Evolutionary conservation across 2,329 filamentous ascomycete species (phyloP).

Genomic region (Colletotrichum lini): DNA sequence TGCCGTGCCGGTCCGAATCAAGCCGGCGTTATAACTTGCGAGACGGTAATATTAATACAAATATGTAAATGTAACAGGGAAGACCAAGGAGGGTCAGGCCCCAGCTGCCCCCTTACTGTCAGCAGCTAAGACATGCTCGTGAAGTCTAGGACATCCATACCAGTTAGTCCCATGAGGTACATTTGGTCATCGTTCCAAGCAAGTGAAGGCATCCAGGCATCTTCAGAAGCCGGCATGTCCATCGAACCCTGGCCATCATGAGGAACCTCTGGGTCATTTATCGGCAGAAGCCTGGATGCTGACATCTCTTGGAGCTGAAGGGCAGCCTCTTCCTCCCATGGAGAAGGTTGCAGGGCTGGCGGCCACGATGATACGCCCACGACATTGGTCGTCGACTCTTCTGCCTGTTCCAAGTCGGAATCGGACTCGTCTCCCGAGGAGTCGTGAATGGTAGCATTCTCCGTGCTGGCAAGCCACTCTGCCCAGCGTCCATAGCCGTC

Average conservation of each 20-base stretch:
- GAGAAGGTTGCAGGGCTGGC: background rate
- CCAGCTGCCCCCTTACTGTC: too few species aligned
- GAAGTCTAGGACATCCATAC: constrained; percentile 47
- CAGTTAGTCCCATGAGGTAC: constrained; percentile 47
- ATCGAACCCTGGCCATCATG: constrained; percentile 2
- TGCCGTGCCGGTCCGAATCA: constrained; percentile 32
- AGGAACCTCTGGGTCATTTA: background rate
- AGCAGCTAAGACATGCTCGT: background rate
- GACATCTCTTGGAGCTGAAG: constrained; percentile 22
- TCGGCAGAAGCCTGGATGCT: background rate
- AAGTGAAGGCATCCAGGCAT: constrained; percentile 30
- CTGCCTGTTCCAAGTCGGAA: background rate
- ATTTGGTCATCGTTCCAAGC: constrained; percentile 45
- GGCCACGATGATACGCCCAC: background rate
- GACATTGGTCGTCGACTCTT: background rate
- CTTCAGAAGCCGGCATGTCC: background rate
- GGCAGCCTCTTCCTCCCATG: constrained; percentile 26
- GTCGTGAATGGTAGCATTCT: background rate
- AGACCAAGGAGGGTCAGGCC: too few species aligned
- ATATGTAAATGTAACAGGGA: background rate
- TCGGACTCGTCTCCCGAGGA: background rate
- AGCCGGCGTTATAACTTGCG: constrained; percentile 20
- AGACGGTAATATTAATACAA: background rate
- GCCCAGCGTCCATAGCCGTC: constrained; percentile 44
- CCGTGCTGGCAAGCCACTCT: constrained; percentile 43